Base-by-base conservation (phyloP, 495 filamentous ascomycete species). In the Delitschia confertaspora region DNA sequence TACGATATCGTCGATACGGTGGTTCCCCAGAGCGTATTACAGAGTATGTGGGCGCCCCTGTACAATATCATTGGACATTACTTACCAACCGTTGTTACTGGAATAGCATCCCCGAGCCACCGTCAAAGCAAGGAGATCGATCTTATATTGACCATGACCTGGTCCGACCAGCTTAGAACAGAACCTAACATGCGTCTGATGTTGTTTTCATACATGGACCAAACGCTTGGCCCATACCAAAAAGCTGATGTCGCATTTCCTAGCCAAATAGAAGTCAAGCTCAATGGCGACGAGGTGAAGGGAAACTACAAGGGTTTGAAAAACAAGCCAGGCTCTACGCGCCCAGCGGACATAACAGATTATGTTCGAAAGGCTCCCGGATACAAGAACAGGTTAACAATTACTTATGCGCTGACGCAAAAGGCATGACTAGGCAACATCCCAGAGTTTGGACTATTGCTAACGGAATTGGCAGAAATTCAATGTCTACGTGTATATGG, bases 321-420 rank as follows among this genome's bases (percentile, higher is more conserved):
- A 61, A 94, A 93, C 60, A 89, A 88, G 57, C 83, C 91, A 6
- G 91, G 91, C 18, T 89, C 91, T 21, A 95, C 91, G 22, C 75
- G 83, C 39, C 91, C 91, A 5, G 88, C 83, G 13, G 91, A 98
- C 63, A 80, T 98, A 31, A 96, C 91, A 10, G 68, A 69, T 46
- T 72, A 76, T 47, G 64, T 93, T 16, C 82, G 85, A 16, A 75
- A 80, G 25, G 79, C 74, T 39, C 66, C 64, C 2, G 69, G 70
- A 23, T 93, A 88, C 56, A 60, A 66, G 6, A 96, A 98, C 58
- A 74, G 69, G 23, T 65, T 98, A 40, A 72, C 79, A 7, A 75
- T 98, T 60, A 95, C 88, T 21, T 98, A 95, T 66, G 91, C 91
- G 16, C 69, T 94, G 38, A 98, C 91, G 1, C 70, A 74, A 47